Base-by-base conservation (phyloP, 208 protist species). In the Crithidia acanthocephali region DNA sequence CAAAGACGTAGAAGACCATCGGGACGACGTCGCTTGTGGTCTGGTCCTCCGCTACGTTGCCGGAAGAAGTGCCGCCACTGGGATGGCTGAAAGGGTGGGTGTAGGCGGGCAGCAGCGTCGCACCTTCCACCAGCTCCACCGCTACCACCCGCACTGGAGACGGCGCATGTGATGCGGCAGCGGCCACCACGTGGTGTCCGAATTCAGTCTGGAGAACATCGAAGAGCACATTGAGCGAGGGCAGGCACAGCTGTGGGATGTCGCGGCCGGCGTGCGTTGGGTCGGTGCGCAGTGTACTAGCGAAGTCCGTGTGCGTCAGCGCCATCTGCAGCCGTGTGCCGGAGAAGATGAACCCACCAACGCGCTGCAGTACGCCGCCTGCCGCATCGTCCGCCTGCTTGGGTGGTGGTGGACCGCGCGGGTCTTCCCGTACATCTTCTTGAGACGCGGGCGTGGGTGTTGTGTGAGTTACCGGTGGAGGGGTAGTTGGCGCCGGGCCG, bases 1-100 rank as follows among this genome's bases (percentile, higher is more conserved):
- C 86, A 55, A 94, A 85, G 3, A 94, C 59, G 61, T 94, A 94
- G 27, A 90, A 75, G 23, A 90, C 83, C 55, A 92, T 58, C 42
- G 79, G 62, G 7, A 40, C 45, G 11, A 18, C 23, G 23, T 5
- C 35, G 35, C 8, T 13, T 40, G 35, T 40, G 35, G 35, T 40
- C 35, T 5, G 8, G 35, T 40, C 35, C 35, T 13, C 11, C 35
- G 11, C n/a, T n/a, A n/a, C n/a, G n/a, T n/a, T n/a, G n/a, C n/a
- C n/a, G n/a, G n/a, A n/a, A n/a, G n/a, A n/a, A n/a, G n/a, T 40
- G 11, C 11, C 35, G 11, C 35, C 11, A 40, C 35, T 40, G 35
- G 8, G 11, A 28, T 69, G 23, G 22, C 44, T 20, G 60, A 50
- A 72, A 37, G 77, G 80, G 53, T 94, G 86, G 28, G 25, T 35